phyloP scores from a whole-genome alignment of 2,329 filamentous ascomycete genomes.

The Arthroderma sp. region DNA sequence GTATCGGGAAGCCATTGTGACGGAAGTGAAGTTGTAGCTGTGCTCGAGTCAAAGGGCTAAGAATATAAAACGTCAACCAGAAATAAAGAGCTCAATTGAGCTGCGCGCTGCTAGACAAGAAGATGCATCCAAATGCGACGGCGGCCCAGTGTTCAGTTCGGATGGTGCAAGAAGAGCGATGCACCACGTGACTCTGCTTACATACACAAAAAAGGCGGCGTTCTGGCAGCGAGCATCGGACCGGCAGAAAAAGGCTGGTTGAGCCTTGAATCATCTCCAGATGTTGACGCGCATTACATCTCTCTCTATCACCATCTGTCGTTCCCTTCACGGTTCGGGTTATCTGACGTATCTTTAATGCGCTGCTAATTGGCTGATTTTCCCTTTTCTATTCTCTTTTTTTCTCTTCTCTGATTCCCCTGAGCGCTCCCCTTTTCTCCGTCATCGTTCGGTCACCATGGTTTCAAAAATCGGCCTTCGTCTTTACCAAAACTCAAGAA shows the following conservation, averaged over 20 bases:
- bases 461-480: constrained; percentile 46
- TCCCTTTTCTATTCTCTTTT: background rate
- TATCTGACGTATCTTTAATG: background rate
- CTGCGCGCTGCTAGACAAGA: background rate
- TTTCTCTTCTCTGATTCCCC: background rate
- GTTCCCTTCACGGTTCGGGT: background rate
- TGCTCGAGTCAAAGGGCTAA: background rate
- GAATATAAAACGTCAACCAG: too few relatives aligned
- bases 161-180: background rate
- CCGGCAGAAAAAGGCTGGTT: background rate
- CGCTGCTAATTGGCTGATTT: background rate
- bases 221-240: constrained; percentile 7
- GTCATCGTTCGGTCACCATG: constrained; percentile 27
- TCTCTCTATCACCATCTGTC: background rate
- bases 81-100: constrained; percentile 8
- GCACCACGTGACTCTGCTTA: background rate
- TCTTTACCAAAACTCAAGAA: constrained; percentile 38
- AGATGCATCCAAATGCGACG: too few relatives aligned
- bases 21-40: constrained; percentile 3
- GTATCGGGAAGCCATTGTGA: constrained; percentile 79
- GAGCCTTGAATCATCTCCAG: too few relatives aligned
- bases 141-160: too few relatives aligned
- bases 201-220: background rate
- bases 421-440: background rate
- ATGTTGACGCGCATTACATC: background rate